phyloP scores from a whole-genome alignment of 2,329 filamentous ascomycete genomes.

The Plectosphaerella plurivora region DNA sequence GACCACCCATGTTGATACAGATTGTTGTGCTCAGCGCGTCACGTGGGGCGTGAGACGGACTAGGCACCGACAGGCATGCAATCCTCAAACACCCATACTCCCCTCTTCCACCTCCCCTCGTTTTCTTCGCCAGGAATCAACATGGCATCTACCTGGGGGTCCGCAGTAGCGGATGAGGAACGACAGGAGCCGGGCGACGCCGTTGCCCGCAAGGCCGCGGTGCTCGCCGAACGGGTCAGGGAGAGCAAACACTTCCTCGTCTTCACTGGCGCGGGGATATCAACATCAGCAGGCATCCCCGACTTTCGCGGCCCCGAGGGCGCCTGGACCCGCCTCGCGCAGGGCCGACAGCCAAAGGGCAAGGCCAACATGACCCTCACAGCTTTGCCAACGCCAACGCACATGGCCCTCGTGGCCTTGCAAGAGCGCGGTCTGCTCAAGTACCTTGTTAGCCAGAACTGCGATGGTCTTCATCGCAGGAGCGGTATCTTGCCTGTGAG shows the following conservation, averaged over 20 bases:
- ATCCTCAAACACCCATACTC: not conserved
- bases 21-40: not conserved
- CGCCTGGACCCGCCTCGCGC: constrained; percentile 38
- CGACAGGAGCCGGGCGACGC: not conserved
- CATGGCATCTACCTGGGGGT: constrained; percentile 7
- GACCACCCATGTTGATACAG: no score
- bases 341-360: constrained; percentile 27
- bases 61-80: not conserved
- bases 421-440: constrained; percentile 35
- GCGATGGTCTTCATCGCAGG: constrained; percentile 37
- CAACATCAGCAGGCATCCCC: constrained; percentile 41
- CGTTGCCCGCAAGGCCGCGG: constrained; percentile 27
- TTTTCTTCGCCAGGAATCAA: not conserved
- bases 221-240: constrained; percentile 29
- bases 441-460: constrained; percentile 40
- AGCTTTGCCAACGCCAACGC: constrained; percentile 37
- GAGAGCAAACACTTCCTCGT: constrained; percentile 40
- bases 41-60: not conserved
- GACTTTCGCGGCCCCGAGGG: constrained; percentile 44
- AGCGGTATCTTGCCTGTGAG: constrained; percentile 40
- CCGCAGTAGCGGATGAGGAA: constrained; percentile 8
- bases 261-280: constrained; percentile 42
- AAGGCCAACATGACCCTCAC: constrained; percentile 32
- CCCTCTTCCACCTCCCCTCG: no score
- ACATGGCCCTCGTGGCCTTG: constrained; percentile 42